These are phyloP conservation scores for Aspergillus sp. DNA, from an alignment of 2,329 filamentous ascomycete genomes.

Conservation along the genomic window DNA sequence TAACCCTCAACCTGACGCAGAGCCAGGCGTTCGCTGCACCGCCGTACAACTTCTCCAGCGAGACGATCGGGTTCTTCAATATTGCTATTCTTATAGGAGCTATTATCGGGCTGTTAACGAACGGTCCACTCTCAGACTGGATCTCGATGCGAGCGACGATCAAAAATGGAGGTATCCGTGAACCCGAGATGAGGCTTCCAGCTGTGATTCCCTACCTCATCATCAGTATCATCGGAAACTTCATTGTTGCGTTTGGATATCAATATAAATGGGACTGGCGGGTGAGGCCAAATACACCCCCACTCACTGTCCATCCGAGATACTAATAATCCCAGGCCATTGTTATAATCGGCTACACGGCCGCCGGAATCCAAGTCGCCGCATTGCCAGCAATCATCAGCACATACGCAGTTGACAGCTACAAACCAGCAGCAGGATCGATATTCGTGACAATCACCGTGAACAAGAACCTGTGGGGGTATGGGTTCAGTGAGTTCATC, in stretches of 20 bases:
- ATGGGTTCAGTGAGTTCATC: slow-evolving; percentile 59
- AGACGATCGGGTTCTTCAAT: slow-evolving; percentile 57
- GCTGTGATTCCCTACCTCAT: slow-evolving; percentile 59
- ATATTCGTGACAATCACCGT: slow-evolving; percentile 63
- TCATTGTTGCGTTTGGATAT: slow-evolving; percentile 56
- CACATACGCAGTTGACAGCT: slow-evolving; percentile 62
- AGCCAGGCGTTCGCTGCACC: slow-evolving; percentile 55
- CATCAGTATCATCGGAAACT: slow-evolving; percentile 59
- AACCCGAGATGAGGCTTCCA: slow-evolving; percentile 59
- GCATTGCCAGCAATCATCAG: slow-evolving; percentile 60
- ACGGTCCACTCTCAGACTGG: slow-evolving; percentile 59
- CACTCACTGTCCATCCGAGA: too few relatives aligned
- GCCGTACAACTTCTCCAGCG: slow-evolving; percentile 54
- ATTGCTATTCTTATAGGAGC: slow-evolving; percentile 58
- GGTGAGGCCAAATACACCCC: slow-evolving; percentile 22
- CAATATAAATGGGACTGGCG: slow-evolving; percentile 55
- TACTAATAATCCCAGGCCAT: slow-evolving; percentile 32
- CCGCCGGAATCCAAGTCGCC: slow-evolving; percentile 58
- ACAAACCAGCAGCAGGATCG: slow-evolving; percentile 62
- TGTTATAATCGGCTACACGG: slow-evolving; percentile 59
- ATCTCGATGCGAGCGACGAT: slow-evolving; percentile 55
- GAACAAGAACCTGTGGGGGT: slow-evolving; percentile 65
- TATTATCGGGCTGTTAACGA: slow-evolving; percentile 55
- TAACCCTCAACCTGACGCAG: slow-evolving; percentile 62
- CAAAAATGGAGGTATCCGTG: slow-evolving; percentile 56